Conservation (phyloP, 192 early-diverging fungal genomes). For the Martensiomyces pterosporus region DNA sequence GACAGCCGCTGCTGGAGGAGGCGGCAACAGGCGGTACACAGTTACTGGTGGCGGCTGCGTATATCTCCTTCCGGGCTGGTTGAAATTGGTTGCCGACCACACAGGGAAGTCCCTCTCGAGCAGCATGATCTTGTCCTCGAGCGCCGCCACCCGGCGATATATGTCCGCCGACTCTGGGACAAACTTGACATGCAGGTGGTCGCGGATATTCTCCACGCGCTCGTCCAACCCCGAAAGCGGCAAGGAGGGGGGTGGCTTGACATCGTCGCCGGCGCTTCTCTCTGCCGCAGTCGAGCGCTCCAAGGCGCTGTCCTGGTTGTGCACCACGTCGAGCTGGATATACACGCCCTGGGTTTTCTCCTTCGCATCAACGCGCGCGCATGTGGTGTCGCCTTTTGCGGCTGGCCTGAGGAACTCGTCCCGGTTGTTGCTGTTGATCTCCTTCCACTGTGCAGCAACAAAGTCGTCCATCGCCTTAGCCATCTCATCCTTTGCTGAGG, state of each 20-base stretch:
- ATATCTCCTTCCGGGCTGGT: constrained; percentile 45
- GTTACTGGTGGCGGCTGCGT: constrained; percentile 27
- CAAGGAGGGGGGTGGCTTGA: constrained; percentile 3
- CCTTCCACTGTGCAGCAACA: constrained; percentile 51
- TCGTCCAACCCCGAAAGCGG: constrained; percentile 35
- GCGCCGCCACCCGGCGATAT: constrained; percentile 58
- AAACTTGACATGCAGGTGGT: constrained; percentile 68
- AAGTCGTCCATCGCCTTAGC: constrained; percentile 51
- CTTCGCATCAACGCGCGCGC: constrained; percentile 70
- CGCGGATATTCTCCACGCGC: constrained; percentile 67
- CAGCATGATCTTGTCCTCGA: constrained; percentile 74
- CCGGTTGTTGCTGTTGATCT: constrained; percentile 60
- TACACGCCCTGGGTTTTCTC: constrained; percentile 72
- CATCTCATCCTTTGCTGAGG: constrained; percentile 46
- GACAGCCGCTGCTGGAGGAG: constrained; percentile 2
- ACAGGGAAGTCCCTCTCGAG: constrained; percentile 72
- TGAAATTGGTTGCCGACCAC: constrained; percentile 77
- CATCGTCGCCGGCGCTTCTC: background rate
- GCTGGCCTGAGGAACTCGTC: constrained; percentile 56
- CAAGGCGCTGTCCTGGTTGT: constrained; percentile 62
- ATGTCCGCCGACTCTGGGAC: constrained; percentile 38
- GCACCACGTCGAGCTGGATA: constrained; percentile 67
- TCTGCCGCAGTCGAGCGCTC: constrained; percentile 50
- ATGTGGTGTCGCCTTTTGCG: constrained; percentile 22
- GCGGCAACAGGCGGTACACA: constrained; percentile 29